These are phyloP conservation scores for Malbranchea zuffiana DNA, from an alignment of 2,329 filamentous ascomycete species.

Conservation along the genomic window DNA sequence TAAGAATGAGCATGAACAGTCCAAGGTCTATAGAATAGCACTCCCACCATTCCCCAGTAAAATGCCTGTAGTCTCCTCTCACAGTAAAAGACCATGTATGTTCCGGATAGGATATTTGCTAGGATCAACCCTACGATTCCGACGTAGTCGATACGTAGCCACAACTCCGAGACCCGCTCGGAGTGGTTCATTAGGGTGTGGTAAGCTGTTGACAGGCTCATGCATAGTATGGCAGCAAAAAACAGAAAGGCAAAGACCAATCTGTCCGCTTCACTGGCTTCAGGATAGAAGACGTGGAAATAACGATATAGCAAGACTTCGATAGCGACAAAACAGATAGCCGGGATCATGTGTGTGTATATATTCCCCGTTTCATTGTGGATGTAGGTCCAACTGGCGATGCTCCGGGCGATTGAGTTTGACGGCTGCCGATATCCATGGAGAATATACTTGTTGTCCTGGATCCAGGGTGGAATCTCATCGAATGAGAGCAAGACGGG, in stretches of 20 bases:
- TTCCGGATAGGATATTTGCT: slow-evolving; percentile 24
- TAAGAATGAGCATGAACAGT: slow-evolving; percentile 21
- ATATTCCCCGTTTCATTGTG: slow-evolving; percentile 64
- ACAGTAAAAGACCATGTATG: slow-evolving; percentile 25
- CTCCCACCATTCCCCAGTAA: slow-evolving; percentile 24
- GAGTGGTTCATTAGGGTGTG: slow-evolving; percentile 24
- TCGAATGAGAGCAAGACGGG: slow-evolving; percentile 37
- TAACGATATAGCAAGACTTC: slow-evolving; percentile 11
- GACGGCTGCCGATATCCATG: slow-evolving; percentile 54
- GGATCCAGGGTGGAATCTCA: slow-evolving; percentile 43
- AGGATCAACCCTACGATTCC: slow-evolving; percentile 23
- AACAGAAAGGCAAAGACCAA: slow-evolving; percentile 51
- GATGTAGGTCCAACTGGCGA: slow-evolving; percentile 48
- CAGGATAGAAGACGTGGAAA: slow-evolving; percentile 10
- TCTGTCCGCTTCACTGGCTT: slow-evolving; percentile 7
- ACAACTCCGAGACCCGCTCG: slow-evolving; percentile 16
- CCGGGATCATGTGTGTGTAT: slow-evolving; percentile 60
- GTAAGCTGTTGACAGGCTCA: slow-evolving; percentile 43
- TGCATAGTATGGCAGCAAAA: slow-evolving; percentile 53
- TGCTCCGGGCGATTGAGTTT: slow-evolving; percentile 48
- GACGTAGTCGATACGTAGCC: slow-evolving; percentile 20
- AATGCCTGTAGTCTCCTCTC: slow-evolving; percentile 17
- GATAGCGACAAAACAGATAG: slow-evolving; percentile 42
- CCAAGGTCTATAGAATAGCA: slow-evolving; percentile 25
- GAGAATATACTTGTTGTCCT: slow-evolving; percentile 59